Evolutionary conservation across 2,329 filamentous ascomycete genomes (phyloP).

Genomic region (Monosporascus sp.): DNA sequence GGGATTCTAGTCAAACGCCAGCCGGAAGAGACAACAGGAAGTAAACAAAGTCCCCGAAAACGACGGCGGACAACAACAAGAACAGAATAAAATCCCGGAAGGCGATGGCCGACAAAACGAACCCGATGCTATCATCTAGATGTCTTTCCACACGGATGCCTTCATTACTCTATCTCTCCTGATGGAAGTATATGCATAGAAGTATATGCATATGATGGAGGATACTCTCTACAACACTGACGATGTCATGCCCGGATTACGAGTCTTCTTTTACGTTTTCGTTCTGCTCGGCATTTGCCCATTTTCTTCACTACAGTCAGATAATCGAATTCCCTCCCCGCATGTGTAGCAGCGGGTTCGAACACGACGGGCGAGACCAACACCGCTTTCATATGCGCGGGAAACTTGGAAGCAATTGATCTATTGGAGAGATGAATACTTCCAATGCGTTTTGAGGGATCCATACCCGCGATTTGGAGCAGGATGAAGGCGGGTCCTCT

Average conservation of each 20-base stretch:
- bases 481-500: background rate
- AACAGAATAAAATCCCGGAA: background rate
- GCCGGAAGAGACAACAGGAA: background rate
- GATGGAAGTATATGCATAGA: background rate
- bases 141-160: background rate
- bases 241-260: background rate
- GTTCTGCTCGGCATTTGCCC: background rate
- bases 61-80: background rate
- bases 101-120: background rate
- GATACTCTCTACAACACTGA: background rate
- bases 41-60: background rate
- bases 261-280: background rate
- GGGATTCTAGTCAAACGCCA: constrained; percentile 39
- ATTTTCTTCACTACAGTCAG: background rate
- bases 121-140: background rate
- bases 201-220: too few relatives aligned
- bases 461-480: background rate
- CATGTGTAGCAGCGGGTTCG: background rate
- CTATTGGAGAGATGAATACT: too few relatives aligned
- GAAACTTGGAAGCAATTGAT: too few relatives aligned
- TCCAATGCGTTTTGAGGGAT: background rate
- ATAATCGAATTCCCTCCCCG: background rate
- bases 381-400: too few relatives aligned
- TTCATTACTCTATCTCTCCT: background rate
- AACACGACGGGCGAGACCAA: too few relatives aligned